Base-by-base conservation (phyloP, 176 grass and related monocot genomes). In the Alloteropsis semialata region DNA sequence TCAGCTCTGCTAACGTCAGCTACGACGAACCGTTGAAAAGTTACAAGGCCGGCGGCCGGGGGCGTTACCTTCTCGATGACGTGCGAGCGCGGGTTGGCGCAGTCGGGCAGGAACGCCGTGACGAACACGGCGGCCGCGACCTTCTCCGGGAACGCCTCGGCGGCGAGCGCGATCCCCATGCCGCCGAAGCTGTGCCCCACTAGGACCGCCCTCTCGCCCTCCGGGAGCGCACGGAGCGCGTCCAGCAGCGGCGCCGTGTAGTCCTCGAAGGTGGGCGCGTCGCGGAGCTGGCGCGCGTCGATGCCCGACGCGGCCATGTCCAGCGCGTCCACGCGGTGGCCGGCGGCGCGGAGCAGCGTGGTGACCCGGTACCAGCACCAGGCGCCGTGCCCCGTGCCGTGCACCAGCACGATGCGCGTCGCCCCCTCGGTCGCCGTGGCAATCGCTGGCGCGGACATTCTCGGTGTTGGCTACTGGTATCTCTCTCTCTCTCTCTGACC, bases 161-260 rank as follows among this genome's bases (percentile, higher is more conserved):
- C 86, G 53, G 93, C 93, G 57, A 90, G 32, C 38, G 93, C 81
- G 51, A 90, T 10, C 65, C 10, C 86, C 64, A 88, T 51, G 7
- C 93, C 90, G 30, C 90, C 87, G 66, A 80, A 82, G 82, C 86
- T 92, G 75, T 95, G 93, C n/a, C 87, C 93, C 1, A 90, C 87
- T 0, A 90, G 72, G 38, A 92, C 69, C 3, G 77, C 87, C 65
- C 81, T 65, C 75, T 95, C 87, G 0, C 90, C 90, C 1, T 43
- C 13, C 2, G 76, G 89, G 24, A 92, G 87, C 8, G 6, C 58
- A 13, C 21, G 48, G 11, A 92, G 43, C 34, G 81, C 33, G 57
- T 90, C 93, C 10, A 92, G 72, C 45, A 95, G 75, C 32, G 93
- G 93, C 10, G 64, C 53, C 38, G 84, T 42, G 87, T 95, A 92